Percentiles rank a stretch among this genome's conserved stretches.
Conservation (phyloP, 345 rosid species). For the Eucalyptus victrix region DNA sequence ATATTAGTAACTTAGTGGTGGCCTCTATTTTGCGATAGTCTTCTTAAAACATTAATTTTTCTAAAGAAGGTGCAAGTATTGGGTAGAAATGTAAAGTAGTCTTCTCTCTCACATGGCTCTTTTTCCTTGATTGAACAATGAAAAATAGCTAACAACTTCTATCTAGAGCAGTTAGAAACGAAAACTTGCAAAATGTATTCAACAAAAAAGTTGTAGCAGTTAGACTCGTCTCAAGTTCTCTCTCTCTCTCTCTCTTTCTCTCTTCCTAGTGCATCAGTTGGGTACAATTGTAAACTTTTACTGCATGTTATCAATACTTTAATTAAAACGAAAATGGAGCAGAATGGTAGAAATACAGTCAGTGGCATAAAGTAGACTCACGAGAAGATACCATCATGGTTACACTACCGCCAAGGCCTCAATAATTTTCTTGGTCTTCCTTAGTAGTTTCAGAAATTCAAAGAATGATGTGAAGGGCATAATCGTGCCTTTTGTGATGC, state of each 20-base stretch:
- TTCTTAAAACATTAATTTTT: neutral
- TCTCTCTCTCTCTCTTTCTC: neutral
- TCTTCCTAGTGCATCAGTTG: neutral
- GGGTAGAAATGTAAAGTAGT: neutral
- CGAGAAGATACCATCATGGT: neutral
- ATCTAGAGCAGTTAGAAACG: neutral
- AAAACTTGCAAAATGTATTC: neutral
- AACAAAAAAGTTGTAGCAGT: neutral
- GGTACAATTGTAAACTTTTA: neutral
- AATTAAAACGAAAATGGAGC: neutral
- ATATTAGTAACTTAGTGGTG: neutral
- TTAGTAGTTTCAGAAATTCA: neutral
- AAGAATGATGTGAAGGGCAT: neutral
- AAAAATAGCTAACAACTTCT: neutral
- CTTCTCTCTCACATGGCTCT: neutral
- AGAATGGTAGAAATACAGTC: neutral
- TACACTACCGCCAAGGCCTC: neutral
- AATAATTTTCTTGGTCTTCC: neutral
- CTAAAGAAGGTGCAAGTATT: neutral
- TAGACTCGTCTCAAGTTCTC: neutral
- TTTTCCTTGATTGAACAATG: neutral
- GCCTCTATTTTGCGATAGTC: neutral
- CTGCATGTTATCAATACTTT: neutral
- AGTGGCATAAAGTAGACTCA: neutral
- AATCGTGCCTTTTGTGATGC: neutral